These are phyloP conservation scores for Syzygium aromaticum DNA, from an alignment of 345 rosid genomes.

Conservation along the genomic window DNA sequence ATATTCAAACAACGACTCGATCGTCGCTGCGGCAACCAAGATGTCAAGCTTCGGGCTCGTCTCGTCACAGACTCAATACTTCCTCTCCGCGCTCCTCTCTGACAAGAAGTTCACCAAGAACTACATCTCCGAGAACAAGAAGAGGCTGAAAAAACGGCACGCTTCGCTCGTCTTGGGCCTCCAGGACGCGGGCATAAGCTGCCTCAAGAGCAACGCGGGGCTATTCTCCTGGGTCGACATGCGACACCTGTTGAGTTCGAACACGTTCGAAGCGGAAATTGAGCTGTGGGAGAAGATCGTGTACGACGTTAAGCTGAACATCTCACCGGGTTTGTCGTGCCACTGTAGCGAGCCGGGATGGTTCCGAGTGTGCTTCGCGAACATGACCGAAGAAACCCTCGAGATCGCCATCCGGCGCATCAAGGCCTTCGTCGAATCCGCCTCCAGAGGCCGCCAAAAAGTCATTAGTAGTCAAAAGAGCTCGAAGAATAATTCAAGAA, in stretches of 20 bases:
- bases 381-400: conserved; percentile 44
- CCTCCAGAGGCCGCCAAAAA: neutral
- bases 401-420: conserved; percentile 46
- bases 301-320: conserved; percentile 56
- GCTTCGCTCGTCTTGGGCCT: conserved; percentile 49
- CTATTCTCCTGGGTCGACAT: conserved; percentile 90
- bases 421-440: conserved; percentile 23
- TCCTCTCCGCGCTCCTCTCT: conserved; percentile 48
- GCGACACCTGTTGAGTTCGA: conserved; percentile 47
- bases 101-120: conserved; percentile 54
- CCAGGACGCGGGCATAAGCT: conserved; percentile 39
- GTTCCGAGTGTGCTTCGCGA: conserved; percentile 86
- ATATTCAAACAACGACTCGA: conserved; percentile 56
- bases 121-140: conserved; percentile 53
- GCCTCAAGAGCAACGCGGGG: conserved; percentile 66
- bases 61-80: conserved; percentile 79
- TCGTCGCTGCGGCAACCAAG: conserved; percentile 65
- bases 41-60: conserved; percentile 96
- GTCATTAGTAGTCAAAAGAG: neutral
- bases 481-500: neutral
- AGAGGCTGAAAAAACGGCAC: conserved; percentile 44
- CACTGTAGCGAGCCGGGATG: conserved; percentile 88
- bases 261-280: conserved; percentile 60
- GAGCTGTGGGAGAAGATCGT: conserved; percentile 67
- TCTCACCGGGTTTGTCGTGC: conserved; percentile 80